Percentiles rank a stretch among this genome's conserved stretches.
Evolutionary conservation across 176 grass and related monocot genomes (phyloP).

Genomic region (Tuctoria greenei): DNA sequence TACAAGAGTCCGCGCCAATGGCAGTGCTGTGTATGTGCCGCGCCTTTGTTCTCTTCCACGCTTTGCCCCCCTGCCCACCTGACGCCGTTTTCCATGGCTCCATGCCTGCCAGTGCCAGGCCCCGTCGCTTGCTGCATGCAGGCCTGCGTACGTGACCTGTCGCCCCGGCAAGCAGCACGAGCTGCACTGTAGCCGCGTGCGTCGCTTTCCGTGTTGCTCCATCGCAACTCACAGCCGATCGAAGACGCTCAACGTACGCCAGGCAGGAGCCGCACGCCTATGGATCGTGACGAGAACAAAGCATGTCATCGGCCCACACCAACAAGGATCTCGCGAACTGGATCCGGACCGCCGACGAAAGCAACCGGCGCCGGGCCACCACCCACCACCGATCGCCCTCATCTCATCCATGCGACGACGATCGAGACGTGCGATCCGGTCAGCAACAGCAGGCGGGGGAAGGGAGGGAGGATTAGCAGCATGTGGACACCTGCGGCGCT

Average conservation of each 20-base stretch:
- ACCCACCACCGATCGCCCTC: not conserved
- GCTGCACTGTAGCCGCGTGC: not conserved
- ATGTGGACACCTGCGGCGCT: conserved; percentile 33
- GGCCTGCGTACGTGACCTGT: not conserved
- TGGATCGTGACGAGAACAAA: not conserved
- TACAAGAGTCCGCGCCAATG: conserved; percentile 6
- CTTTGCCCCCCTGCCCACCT: conserved; percentile 27
- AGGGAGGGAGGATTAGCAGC: conserved; percentile 22
- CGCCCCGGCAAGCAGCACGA: not conserved
- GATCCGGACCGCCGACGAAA: conserved; percentile 21
- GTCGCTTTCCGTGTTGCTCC: not conserved
- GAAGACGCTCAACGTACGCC: not conserved
- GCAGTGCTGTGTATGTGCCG: conserved; percentile 7
- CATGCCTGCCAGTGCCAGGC: not conserved
- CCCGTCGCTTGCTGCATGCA: not conserved
- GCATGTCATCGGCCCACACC: not conserved
- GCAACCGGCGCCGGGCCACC: conserved; percentile 30
- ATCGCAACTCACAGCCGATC: not conserved
- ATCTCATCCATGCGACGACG: too few species aligned
- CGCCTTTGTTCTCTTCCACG: conserved; percentile 33
- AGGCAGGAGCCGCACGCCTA: too few species aligned
- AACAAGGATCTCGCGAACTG: conserved; percentile 10
- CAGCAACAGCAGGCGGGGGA: not conserved
- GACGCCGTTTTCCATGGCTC: not conserved
- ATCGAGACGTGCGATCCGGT: not conserved